Base-by-base conservation (phyloP, 768 basidiomycete genomes). In the Steccherinum ochraceum region DNA sequence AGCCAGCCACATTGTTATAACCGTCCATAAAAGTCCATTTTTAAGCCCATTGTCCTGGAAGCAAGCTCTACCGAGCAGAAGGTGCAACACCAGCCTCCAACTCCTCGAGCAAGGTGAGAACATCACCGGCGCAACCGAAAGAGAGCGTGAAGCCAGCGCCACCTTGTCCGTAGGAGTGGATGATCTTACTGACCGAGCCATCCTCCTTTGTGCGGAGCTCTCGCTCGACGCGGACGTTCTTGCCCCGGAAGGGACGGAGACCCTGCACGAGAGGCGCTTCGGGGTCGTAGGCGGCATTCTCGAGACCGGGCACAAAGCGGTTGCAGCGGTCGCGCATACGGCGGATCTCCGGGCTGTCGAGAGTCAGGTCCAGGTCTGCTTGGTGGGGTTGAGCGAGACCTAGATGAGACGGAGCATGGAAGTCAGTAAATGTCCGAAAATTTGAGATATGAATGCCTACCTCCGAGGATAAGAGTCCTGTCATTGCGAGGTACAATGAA, bases 401-500 rank as follows among this genome's bases (percentile, higher is more conserved):
- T 55, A 21, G 4, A 24, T n/a, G 16, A 11, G 1, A 13, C 16
- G 7, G 21, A 50, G n/a, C 11, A 10, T 43, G 21, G 5, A 18
- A 43, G 5, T 13, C 3, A 18, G 10, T 40, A 24, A 1, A 7
- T 5, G 12, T 25, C 10, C 25, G 7, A 26, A 23, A 45, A 23
- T 3, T 43, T 10, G 10, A 46, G n/a, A n/a, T n/a, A 46, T 2
- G n/a, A 19, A 5, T 21, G 46, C 54, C 48, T 3, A 55, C 54
- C 60, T 23, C 58, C 58, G 20, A 73, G 61, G 25, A 71, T 65
- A 23, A 72, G 62, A 5, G 62, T 61, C 5, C 62, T 62, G 50
- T 68, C 66, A 53, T 69, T 69, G n/a, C 70, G 59, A 19, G 55
- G 58, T 7, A 59, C 58, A 35, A 59, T 56, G 55, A 56, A 59